Percentiles rank a stretch among this genome's conserved stretches.
Conservation (phyloP, 257 asterid species). For the Salvia miltiorrhiza region DNA sequence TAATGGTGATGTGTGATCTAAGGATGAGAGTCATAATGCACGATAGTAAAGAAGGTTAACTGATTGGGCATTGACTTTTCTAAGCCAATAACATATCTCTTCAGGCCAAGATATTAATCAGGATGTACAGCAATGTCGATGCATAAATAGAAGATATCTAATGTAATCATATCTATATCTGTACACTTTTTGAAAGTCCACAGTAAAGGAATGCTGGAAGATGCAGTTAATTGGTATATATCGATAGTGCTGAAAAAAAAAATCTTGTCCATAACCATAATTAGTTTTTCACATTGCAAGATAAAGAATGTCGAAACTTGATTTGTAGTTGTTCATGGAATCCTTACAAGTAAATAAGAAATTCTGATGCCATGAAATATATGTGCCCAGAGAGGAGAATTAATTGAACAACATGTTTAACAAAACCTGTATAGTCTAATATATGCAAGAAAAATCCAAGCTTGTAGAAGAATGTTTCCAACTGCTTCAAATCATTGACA, state of each 20-base stretch:
- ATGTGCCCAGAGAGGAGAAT: not conserved
- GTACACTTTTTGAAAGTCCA: conserved; percentile 10
- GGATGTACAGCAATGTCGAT: not conserved
- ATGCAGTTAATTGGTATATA: not conserved
- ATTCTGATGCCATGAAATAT: not conserved
- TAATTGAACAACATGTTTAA: not conserved
- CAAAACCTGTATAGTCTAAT: conserved; percentile 84
- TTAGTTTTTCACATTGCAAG: not conserved
- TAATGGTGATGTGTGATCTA: not conserved
- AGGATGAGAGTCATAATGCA: not conserved
- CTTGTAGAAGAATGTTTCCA: conserved; percentile 97
- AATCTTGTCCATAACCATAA: too few species aligned
- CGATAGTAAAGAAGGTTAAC: conserved; percentile 10
- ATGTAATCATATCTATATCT: not conserved
- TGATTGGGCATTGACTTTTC: not conserved
- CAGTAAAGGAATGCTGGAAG: not conserved
- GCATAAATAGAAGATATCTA: conserved; percentile 4
- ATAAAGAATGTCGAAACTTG: conserved; percentile 2
- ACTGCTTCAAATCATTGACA: conserved; percentile 84
- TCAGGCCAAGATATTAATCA: not conserved
- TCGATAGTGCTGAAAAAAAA: not conserved
- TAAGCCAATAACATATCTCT: not conserved
- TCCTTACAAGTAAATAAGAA: not conserved
- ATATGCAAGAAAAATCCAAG: conserved; percentile 96
- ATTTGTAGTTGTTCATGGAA: not conserved